These are phyloP conservation scores for Aspergillus sp. DNA, from an alignment of 2,329 filamentous ascomycete genomes.

Conservation along the genomic window DNA sequence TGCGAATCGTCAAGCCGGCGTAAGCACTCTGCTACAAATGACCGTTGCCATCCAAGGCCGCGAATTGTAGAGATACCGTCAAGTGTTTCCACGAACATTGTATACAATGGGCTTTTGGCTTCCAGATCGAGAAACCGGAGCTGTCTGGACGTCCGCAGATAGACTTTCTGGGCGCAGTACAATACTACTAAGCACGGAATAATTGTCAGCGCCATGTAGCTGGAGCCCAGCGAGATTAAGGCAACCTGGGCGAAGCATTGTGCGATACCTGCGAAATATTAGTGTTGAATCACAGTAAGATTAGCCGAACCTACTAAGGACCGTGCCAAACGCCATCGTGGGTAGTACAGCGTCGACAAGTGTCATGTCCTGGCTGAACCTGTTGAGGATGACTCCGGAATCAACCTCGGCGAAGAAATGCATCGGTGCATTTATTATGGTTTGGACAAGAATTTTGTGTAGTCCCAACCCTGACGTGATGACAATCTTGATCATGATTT, in stretches of 20 bases:
- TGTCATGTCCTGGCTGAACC: conserved; percentile 10
- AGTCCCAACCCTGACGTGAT: not conserved
- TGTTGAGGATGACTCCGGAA: not conserved
- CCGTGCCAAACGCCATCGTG: conserved; percentile 1
- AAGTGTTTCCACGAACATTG: not conserved
- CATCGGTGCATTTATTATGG: not conserved
- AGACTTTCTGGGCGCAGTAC: conserved; percentile 3
- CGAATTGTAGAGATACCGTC: not conserved
- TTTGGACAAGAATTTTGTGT: not conserved
- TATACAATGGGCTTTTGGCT: not conserved
- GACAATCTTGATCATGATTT: conserved; percentile 6
- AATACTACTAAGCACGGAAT: not conserved
- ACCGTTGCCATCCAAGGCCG: not conserved
- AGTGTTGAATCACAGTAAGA: not conserved
- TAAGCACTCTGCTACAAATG: not conserved
- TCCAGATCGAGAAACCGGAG: conserved; percentile 1
- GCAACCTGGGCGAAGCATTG: conserved; percentile 3
- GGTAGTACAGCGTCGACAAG: conserved; percentile 1
- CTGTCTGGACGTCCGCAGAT: conserved; percentile 1
- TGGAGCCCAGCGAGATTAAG: not conserved
- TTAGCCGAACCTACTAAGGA: not conserved
- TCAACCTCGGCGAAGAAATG: not conserved
- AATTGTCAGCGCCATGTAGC: conserved; percentile 2
- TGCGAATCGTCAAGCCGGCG: not conserved
- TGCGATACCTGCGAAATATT: not conserved